Evolutionary conservation across 2,329 filamentous ascomycete species (phyloP).

Genomic region (Parasarocladium wereldwijsianum): DNA sequence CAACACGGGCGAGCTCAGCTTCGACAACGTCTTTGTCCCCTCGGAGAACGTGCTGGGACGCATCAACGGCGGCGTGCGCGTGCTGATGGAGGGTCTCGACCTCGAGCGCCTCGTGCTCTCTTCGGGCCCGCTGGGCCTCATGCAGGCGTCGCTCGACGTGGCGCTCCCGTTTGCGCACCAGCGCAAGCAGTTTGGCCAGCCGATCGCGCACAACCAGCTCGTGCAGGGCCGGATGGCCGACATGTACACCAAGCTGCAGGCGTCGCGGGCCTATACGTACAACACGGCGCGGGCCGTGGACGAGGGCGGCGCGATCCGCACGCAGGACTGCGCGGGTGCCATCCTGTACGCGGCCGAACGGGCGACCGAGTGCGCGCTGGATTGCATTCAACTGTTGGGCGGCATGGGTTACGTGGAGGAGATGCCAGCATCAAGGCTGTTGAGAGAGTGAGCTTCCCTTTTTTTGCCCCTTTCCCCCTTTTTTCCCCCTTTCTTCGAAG

Average conservation of each 20-base stretch:
- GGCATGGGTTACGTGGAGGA: conserved; percentile 96
- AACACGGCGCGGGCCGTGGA: conserved; percentile 67
- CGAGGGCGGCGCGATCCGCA: conserved; percentile 56
- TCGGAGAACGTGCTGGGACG: conserved; percentile 65
- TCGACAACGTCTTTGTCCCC: conserved; percentile 84
- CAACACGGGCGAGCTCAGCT: conserved; percentile 87
- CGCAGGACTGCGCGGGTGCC: conserved; percentile 86
- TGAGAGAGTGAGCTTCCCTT: conserved; percentile 45
- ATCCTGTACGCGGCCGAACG: conserved; percentile 88
- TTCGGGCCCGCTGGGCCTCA: conserved; percentile 80
- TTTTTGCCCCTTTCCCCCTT: background rate
- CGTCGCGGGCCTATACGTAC: conserved; percentile 77
- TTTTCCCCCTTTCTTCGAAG: background rate
- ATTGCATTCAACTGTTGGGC: conserved; percentile 83
- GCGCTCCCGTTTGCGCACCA: conserved; percentile 80
- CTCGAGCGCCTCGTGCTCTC: conserved; percentile 85
- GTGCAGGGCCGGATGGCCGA: conserved; percentile 88
- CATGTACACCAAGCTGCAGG: conserved; percentile 92
- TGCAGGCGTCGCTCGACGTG: conserved; percentile 82
- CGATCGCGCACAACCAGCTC: conserved; percentile 84
- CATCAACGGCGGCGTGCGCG: conserved; percentile 69
- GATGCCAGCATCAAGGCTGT: conserved; percentile 72
- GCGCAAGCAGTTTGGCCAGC: conserved; percentile 73
- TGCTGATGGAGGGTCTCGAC: conserved; percentile 93
- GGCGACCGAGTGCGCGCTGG: conserved; percentile 72